Evolutionary conservation across 192 early-diverging fungal genomes (phyloP), one percentile per base, ranked within the genome.

Genomic region (Pecoramyces ruminantium): DNA sequence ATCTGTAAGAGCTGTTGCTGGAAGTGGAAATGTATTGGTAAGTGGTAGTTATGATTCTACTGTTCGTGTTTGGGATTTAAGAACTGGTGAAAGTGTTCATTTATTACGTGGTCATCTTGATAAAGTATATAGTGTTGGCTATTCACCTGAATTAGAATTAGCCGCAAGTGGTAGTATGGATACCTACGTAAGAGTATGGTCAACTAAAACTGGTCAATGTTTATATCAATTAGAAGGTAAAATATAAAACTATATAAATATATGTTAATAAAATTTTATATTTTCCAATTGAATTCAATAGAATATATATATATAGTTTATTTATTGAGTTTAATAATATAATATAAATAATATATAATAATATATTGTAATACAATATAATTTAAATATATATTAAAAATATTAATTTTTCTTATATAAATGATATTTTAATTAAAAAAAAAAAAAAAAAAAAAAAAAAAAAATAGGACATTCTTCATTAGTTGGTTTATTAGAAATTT

Each of bases 101-200:
- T 84, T 85, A 15, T 90, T 95, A 77, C 85, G 91, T 34, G 98
- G 96, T 38, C 98, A 99, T 84, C 88, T 91, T 28, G 92, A 96
- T 83, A 96, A 96, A 83, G 98, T 99, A 15, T 99, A 99, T 84
- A 94, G 94, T 13, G 93, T 99, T 29, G 97, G 95, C 14, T 89
- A 98, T 81, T 92, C 92, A 81, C 87, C 92, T 28, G 94, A 96
- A 83, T 87, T 93, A 51, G 88, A 93, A 77, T 88, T 92, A 77
- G 95, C 95, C 78, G 95, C 96, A 82, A 94, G 93, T 80, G 98
- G 98, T 28, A 94, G 93, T 81, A 94, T 98, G 93, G 98, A 99
- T 85, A 90, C 95, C 0, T 92, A 90, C 40, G 95, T 98, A 51
- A 90, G 92, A 39, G 93, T 98, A 28, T 99, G 98, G 98, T 93